Percentiles rank a stretch among this genome's conserved stretches.
These are phyloP conservation scores for Tricholoma hemisulphureum DNA, from an alignment of 768 basidiomycete species.

Conservation along the genomic window DNA sequence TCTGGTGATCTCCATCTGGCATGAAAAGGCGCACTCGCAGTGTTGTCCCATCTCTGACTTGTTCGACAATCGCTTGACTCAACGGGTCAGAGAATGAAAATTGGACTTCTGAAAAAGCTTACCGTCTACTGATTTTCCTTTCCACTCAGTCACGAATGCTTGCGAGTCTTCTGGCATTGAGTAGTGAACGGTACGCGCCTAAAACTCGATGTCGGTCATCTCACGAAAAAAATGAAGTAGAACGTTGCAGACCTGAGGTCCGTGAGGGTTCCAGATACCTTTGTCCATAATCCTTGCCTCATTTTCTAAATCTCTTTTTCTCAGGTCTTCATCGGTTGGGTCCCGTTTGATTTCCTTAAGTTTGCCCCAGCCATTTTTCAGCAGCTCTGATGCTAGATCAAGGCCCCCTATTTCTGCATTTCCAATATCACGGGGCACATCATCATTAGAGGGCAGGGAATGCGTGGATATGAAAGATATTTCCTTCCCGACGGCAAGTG, in stretches of 20 bases:
- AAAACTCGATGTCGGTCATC: slow-evolving; percentile 8
- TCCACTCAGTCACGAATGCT: slow-evolving; percentile 87
- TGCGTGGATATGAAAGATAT: slow-evolving; percentile 82
- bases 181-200: slow-evolving; percentile 76
- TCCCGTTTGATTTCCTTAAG: slow-evolving; percentile 86
- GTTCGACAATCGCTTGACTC: slow-evolving; percentile 82
- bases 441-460: slow-evolving; percentile 73
- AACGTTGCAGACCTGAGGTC: slow-evolving; percentile 54
- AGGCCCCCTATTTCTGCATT: slow-evolving; percentile 68
- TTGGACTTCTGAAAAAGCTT: slow-evolving; percentile 10
- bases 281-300: slow-evolving; percentile 73
- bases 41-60: slow-evolving; percentile 90
- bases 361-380: slow-evolving; percentile 91
- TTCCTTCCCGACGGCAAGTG: slow-evolving; percentile 86
- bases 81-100: slow-evolving; percentile 9
- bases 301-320: slow-evolving; percentile 68
- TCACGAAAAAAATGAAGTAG: background rate
- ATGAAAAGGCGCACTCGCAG: slow-evolving; percentile 85
- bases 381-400: slow-evolving; percentile 73
- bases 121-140: slow-evolving; percentile 90
- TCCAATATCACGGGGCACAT: slow-evolving; percentile 77
- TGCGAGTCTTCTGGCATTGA: slow-evolving; percentile 89
- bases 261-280: slow-evolving; percentile 86
- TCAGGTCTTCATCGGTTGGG: slow-evolving; percentile 73
- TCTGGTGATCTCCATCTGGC: slow-evolving; percentile 87